Percentiles rank a stretch among this genome's conserved stretches.
These are phyloP conservation scores for Panicum miliaceum DNA, from an alignment of 176 grass and related monocot genomes.

Conservation along the genomic window DNA sequence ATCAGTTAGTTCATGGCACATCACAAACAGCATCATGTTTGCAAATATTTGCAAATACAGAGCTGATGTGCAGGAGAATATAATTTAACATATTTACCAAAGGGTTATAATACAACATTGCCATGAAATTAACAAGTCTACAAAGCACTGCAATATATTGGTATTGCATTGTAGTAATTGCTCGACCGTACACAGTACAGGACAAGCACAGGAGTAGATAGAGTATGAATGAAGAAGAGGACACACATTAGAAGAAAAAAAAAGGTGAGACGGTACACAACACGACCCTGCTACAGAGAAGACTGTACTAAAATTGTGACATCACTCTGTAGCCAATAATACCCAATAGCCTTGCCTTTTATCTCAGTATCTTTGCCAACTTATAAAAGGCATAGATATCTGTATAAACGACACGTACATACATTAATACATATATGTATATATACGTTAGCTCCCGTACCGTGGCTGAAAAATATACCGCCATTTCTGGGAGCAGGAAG, in stretches of 20 bases:
- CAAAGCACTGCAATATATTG: not conserved
- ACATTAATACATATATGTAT: too few relatives aligned
- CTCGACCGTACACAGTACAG: not conserved
- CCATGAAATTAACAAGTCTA: not conserved
- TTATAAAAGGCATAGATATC: not conserved
- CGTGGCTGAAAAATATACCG: constrained; percentile 51
- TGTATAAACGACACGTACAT: not conserved
- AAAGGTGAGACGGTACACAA: not conserved
- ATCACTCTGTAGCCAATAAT: constrained; percentile 31
- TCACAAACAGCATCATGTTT: not conserved
- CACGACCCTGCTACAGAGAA: constrained; percentile 36
- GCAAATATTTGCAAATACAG: too few relatives aligned
- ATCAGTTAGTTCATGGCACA: not conserved
- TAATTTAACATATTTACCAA: too few relatives aligned
- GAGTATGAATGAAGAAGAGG: not conserved
- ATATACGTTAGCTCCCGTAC: not conserved
- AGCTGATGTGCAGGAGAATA: too few relatives aligned
- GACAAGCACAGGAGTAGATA: not conserved
- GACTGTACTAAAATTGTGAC: constrained; percentile 38
- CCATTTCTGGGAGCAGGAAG: constrained; percentile 24
- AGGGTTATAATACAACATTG: not conserved
- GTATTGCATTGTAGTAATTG: not conserved
- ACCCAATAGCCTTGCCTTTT: not conserved
- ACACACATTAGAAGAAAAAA: not conserved
- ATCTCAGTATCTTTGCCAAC: not conserved